Evolutionary conservation across 768 basidiomycete species (phyloP), one percentile per base, ranked within the genome.

Genomic region (Candolleomyces eurysporus): DNA sequence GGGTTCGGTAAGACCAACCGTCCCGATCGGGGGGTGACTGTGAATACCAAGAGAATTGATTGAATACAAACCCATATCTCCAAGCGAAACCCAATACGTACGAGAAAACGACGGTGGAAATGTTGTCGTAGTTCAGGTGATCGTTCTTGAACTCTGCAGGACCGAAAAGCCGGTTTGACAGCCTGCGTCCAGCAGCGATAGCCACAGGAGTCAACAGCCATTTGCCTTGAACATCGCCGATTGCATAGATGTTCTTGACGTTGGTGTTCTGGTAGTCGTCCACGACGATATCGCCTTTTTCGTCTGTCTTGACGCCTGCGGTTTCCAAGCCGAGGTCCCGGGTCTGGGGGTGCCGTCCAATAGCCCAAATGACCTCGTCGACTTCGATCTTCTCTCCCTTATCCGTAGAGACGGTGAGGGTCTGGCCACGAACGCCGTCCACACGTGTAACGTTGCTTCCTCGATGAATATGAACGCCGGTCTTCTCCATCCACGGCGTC

Each of bases 81-180:
- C 54, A 60, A 5, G 9, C 64, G 39, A 30, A 36, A 60, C 43
- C 53, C 57, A 56, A 50, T 36, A 83, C 94, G 70, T 65, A 96
- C 94, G 96, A 93, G 79, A 98, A 98, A 59, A 98, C 94, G 63
- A 98, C 97, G 51, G 89, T 92, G 4, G 97, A 90, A 61, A 99
- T 95, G 71, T 98, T 85, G 39, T 88, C 82, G 72, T 98, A 99
- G 66, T 79, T 82, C 60, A 98, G 81, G 74, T 96, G 94, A 68
- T 96, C 91, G 52, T 89, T 72, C 78, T 91, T 94, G 83, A 82
- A 96, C 74, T 92, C 81, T 62, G 86, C 84, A 3, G 88, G 88
- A 10, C 97, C 97, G 68, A 94, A 99, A 50, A 98, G 76, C 61
- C 97, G 80, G 76, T 98, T 98, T 58, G 90, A 82, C 43, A 98